Evolutionary conservation across 148 eudicot species (phyloP).

Genomic region (Vaccinium darrowii): DNA sequence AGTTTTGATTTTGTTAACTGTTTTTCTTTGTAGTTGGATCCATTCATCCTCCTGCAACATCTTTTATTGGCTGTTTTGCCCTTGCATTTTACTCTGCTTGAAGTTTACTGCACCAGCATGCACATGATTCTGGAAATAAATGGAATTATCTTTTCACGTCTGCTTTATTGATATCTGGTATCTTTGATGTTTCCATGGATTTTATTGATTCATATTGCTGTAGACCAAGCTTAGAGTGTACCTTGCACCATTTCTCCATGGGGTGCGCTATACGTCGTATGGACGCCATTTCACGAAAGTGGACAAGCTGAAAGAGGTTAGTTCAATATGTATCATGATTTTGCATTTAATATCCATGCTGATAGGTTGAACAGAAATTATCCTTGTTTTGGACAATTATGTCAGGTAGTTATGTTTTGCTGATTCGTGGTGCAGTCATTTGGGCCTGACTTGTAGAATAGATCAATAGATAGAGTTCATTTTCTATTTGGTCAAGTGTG

Average conservation of each 20-base stretch:
- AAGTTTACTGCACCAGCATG: background rate
- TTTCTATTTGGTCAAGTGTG: background rate
- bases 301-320: conserved; percentile 78
- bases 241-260: conserved; percentile 80
- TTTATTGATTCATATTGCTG: conserved; percentile 16
- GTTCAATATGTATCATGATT: background rate
- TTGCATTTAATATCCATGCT: background rate
- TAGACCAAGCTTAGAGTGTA: conserved; percentile 73
- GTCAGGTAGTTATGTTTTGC: background rate
- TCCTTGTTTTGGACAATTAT: background rate
- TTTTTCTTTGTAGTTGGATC: background rate
- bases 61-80: background rate
- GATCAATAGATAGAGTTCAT: background rate
- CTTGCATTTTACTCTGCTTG: background rate
- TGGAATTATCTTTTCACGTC: background rate
- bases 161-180: background rate
- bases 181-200: background rate
- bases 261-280: conserved; percentile 85
- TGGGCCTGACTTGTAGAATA: background rate
- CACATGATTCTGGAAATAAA: background rate
- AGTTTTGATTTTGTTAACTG: background rate
- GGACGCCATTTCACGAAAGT: conserved; percentile 88
- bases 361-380: background rate
- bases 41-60: background rate
- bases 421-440: background rate